These are phyloP conservation scores for Kitagawia praeruptora DNA, from an alignment of 129 eudicot species.

Conservation along the genomic window DNA sequence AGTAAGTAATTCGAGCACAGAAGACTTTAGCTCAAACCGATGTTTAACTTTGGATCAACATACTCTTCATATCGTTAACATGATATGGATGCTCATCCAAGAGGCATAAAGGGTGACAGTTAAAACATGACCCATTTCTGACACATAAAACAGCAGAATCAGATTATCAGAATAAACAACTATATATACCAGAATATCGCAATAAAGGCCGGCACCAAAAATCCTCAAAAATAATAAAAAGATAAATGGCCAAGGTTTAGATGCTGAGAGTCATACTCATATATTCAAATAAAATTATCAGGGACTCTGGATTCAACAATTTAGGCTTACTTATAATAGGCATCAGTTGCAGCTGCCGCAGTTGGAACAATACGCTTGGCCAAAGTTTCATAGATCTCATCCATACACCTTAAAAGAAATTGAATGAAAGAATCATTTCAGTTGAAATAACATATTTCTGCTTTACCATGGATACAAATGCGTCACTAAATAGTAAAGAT, in stretches of 20 bases:
- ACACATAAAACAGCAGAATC: not conserved
- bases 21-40: not conserved
- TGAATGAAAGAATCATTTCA: not conserved
- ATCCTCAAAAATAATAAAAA: not conserved
- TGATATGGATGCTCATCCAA: not conserved
- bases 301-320: conserved; percentile 1
- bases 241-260: not conserved
- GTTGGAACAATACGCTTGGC: conserved; percentile 81
- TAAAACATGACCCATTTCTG: not conserved
- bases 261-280: conserved; percentile 13
- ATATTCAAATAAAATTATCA: conserved; percentile 7
- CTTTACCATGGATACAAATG: not conserved
- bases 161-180: not conserved
- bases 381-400: conserved; percentile 70
- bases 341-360: conserved; percentile 66
- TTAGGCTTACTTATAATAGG: conserved; percentile 61
- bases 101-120: not conserved
- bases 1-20: not conserved
- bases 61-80: not conserved
- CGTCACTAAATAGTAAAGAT: not conserved
- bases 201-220: not conserved
- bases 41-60: not conserved
- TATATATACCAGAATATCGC: not conserved
- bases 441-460: not conserved
- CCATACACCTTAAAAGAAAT: conserved; percentile 55